phyloP scores from a whole-genome alignment of 2,329 filamentous ascomycete species.

The Nothophoma quercina region DNA sequence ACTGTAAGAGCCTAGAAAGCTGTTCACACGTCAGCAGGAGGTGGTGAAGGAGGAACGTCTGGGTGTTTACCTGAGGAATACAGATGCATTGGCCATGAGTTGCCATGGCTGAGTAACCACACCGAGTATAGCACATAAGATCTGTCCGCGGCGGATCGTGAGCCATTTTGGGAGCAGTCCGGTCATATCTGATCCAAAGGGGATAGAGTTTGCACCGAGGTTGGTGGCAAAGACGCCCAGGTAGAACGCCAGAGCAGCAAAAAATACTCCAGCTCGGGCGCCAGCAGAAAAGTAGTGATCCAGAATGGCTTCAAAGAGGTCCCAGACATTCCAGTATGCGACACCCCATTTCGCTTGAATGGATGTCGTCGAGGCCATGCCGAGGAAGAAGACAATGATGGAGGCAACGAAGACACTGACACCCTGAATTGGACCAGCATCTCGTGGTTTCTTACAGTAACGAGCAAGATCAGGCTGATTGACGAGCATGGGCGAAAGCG shows the following conservation, averaged over 20 bases:
- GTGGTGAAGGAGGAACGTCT: too few species aligned
- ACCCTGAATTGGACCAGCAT: constrained; percentile 42
- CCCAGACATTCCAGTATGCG: constrained; percentile 57
- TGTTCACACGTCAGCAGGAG: constrained; percentile 27
- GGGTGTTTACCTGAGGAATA: constrained; percentile 50
- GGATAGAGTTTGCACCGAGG: constrained; percentile 52
- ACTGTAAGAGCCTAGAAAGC: constrained; percentile 53
- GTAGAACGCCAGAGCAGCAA: constrained; percentile 47
- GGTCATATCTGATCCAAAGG: constrained; percentile 53
- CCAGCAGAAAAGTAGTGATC: constrained; percentile 50
- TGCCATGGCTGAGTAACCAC: constrained; percentile 45
- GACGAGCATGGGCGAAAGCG: constrained; percentile 51
- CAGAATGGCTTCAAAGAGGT: constrained; percentile 54
- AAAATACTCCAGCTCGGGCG: constrained; percentile 52
- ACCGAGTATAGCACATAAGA: constrained; percentile 50
- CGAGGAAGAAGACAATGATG: constrained; percentile 52
- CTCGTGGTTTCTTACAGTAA: constrained; percentile 46
- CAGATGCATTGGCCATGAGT: constrained; percentile 50
- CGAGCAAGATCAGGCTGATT: constrained; percentile 55
- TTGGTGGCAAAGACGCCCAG: constrained; percentile 56
- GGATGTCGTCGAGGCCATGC: constrained; percentile 49
- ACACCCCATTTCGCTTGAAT: constrained; percentile 47
- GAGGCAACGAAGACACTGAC: constrained; percentile 50
- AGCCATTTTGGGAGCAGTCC: constrained; percentile 54
- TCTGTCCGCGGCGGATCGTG: constrained; percentile 54